Evolutionary conservation across 371 early-diverging fungal genomes (phyloP), one percentile per base, ranked within the genome.

Genomic region (Paramicrosporidium saccamoebae): DNA sequence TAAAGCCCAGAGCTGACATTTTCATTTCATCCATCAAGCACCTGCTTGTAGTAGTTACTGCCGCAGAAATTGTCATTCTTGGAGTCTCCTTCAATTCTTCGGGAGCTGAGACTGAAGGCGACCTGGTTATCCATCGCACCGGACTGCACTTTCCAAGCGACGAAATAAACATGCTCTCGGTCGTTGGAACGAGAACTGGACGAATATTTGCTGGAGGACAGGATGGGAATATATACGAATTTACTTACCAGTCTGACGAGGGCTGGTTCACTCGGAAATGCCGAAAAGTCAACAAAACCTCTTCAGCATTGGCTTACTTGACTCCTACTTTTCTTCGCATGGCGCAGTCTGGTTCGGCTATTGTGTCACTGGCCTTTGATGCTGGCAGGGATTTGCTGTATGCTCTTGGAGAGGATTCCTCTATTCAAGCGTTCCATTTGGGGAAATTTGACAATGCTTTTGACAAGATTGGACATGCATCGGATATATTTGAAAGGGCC

Each of bases 131-230:
- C 14, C 58, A 52, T 24, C 36, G 47, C 6, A 75, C 79, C n/a
- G 57, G 59, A 15, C 56, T 79, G 30, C 39, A 48, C 15, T 56
- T 72, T 10, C 40, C 65, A 0, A 46, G 75, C 2, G 68, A 73
- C 22, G 62, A 62, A 21, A 58, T 73, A 7, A 48, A 48, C 4
- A 69, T 86, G 51, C 48, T 38, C 19, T 38, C 51, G 16, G 72
- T 86, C 23, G 41, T 52, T 8, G 74, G 74, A 3, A 65, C 77
- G 2, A 35, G 32, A 3, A 41, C 50, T 3, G 88, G 84, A 1
- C 52, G 88, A 8, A 56, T 84, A 10, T 77, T 84, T 19, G 54
- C 75, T 55, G 42, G 63, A 13, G 77, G 77, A 21, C 54, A 42
- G 27, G 58, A 67, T 30, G 78, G 78, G 11, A 45, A 57, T 20